Evolutionary conservation across 2,329 filamentous ascomycete genomes (phyloP), one percentile per base, ranked within the genome.

Genomic region (Cladosporium cucumerinum): DNA sequence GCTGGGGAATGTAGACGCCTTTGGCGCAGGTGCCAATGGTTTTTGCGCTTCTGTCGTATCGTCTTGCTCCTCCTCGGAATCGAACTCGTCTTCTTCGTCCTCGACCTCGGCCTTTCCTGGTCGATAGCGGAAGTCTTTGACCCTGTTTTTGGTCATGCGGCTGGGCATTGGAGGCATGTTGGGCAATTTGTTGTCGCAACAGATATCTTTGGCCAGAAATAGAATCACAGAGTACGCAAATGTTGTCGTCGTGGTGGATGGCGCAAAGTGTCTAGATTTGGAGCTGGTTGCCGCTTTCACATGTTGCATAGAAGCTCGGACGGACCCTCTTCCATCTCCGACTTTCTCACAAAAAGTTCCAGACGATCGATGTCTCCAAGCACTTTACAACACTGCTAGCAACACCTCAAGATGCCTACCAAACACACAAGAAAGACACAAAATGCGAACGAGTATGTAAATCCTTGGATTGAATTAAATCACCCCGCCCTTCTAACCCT

Each of bases 61-160:
- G 1, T 83, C 82, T 23, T 84, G 81, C 51, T 85, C 82, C 39
- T 81, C 82, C 3, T 79, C 79, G 3, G 80, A 82, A 55, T 76
- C 74, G 7, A 73, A 72, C 16, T 78, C 77, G 26, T 77, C 78
- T 21, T 70, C 71, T 10, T 76, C 76, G 66, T 81, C 82, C 66
- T 81, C 84, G 8, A 81, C 85, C 2, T 83, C 80, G 18, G 89
- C 82, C 78, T 97, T 98, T 69, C 95, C 94, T 18, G 94, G 89
- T 65, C 93, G 88, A 73, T 97, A 90, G 65, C 95, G 90, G 70
- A 88, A 86, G 26, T 92, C 91, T 76, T 88, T 88, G 65, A 89
- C 80, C 3, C 92, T 93, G 74, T 97, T 97, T 68, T 93, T 93
- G 68, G 94, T 98, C 91, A 98, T 97, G 73, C 91, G 90, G 69